A percentile compares a stretch with the other conserved stretches of the same genome.
Evolutionary conservation across 2,329 filamentous ascomycete species (phyloP).

Genomic region (Xylaria sp.): DNA sequence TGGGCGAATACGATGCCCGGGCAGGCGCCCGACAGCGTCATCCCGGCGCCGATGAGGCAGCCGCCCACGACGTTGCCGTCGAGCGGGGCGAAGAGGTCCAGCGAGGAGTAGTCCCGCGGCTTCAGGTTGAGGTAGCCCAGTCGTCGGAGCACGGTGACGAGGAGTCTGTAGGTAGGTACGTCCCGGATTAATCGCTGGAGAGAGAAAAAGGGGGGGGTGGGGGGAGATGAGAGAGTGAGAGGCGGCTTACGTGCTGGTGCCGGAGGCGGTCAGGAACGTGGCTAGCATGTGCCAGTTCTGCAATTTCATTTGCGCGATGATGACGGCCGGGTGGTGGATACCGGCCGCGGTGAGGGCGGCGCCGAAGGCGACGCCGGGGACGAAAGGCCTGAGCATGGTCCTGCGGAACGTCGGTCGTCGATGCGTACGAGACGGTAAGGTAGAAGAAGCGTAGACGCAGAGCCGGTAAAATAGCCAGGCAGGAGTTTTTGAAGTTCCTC

Average conservation of each 20-base stretch:
- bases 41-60: slow-evolving; percentile 63
- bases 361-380: slow-evolving; percentile 63
- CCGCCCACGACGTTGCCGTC: slow-evolving; percentile 70
- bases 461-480: too few species aligned
- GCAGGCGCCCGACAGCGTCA: slow-evolving; percentile 67
- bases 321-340: slow-evolving; percentile 61
- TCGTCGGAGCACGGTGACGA: slow-evolving; percentile 49
- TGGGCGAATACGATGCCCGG: slow-evolving; percentile 68
- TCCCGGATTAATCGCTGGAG: not conserved
- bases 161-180: too few species aligned
- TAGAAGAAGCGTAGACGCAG: too few species aligned
- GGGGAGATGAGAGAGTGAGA: not conserved
- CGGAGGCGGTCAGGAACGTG: slow-evolving; percentile 64
- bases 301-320: slow-evolving; percentile 63
- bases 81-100: slow-evolving; percentile 56
- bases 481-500: too few species aligned
- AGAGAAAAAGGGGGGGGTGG: not conserved
- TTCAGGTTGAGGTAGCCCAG: slow-evolving; percentile 46
- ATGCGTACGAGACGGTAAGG: too few species aligned
- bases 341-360: slow-evolving; percentile 62
- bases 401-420: not conserved
- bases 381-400: slow-evolving; percentile 28
- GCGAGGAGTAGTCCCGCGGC: slow-evolving; percentile 53
- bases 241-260: slow-evolving; percentile 58
- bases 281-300: slow-evolving; percentile 68